These are phyloP conservation scores for Picea glauca DNA, from an alignment of 75 land plant genomes.

Conservation along the genomic window DNA sequence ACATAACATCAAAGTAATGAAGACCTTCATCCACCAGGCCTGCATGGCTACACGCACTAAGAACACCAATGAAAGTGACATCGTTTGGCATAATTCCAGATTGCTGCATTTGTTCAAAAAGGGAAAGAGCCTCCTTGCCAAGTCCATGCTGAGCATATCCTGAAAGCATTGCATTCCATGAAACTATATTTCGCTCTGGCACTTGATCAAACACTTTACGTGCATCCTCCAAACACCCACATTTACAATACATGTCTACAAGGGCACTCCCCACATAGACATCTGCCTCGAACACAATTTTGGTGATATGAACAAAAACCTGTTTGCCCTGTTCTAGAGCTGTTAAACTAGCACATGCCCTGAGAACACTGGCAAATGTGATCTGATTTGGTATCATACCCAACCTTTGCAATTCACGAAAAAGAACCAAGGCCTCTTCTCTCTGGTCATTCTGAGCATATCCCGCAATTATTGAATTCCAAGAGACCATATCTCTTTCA, in stretches of 20 bases:
- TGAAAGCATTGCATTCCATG: slow-evolving; percentile 35
- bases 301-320: slow-evolving; percentile 18
- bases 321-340: slow-evolving; percentile 11
- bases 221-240: slow-evolving; percentile 4
- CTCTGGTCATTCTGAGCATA: slow-evolving; percentile 18
- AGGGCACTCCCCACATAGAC: slow-evolving; percentile 13
- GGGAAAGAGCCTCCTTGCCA: slow-evolving; percentile 15
- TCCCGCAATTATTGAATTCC: slow-evolving; percentile 37
- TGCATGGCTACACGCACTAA: slow-evolving; percentile 28
- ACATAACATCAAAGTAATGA: slow-evolving; percentile 6
- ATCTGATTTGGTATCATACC: slow-evolving; percentile 14
- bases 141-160: slow-evolving; percentile 27
- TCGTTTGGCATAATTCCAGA: slow-evolving; percentile 18
- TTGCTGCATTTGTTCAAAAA: slow-evolving; percentile 25
- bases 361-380: slow-evolving; percentile 21
- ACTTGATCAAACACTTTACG: slow-evolving; percentile 7
- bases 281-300: slow-evolving; percentile 19
- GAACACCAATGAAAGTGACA: slow-evolving; percentile 20
- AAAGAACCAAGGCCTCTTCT: slow-evolving; percentile 27
- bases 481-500: slow-evolving; percentile 17
- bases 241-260: slow-evolving; percentile 19
- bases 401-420: slow-evolving; percentile 25
- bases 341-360: slow-evolving; percentile 16
- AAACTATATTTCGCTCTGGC: slow-evolving; percentile 2
- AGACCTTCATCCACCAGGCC: slow-evolving; percentile 7